These are phyloP conservation scores for Pseudogymnoascus sp. DNA, from an alignment of 2,329 filamentous ascomycete genomes.

Conservation along the genomic window DNA sequence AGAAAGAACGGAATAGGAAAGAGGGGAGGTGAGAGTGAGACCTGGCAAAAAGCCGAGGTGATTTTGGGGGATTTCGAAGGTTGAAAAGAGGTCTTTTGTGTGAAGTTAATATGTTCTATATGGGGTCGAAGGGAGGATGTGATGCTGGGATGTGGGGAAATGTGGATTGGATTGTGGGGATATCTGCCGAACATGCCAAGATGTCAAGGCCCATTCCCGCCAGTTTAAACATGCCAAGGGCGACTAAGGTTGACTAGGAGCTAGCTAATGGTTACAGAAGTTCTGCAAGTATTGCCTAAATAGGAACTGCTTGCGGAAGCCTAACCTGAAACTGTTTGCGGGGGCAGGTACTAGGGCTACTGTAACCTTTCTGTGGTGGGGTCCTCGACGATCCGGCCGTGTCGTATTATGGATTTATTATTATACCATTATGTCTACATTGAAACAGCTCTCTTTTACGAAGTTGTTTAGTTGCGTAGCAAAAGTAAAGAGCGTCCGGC, in stretches of 20 bases:
- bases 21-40: background rate
- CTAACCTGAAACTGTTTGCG: background rate
- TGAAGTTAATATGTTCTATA: background rate
- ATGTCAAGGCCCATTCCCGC: background rate
- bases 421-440: background rate
- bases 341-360: background rate
- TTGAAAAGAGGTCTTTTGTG: background rate
- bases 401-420: background rate
- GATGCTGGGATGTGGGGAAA: background rate
- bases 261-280: slow-evolving; percentile 1
- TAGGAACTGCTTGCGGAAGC: background rate
- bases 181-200: slow-evolving; percentile 1
- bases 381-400: background rate
- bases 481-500: background rate
- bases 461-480: background rate
- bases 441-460: background rate
- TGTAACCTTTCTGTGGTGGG: background rate
- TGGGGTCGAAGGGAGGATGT: background rate
- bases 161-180: background rate
- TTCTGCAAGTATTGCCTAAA: slow-evolving; percentile 3
- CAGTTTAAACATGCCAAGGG: slow-evolving; percentile 5
- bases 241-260: background rate
- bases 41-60: background rate
- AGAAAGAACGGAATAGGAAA: background rate
- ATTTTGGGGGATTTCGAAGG: background rate